Percentiles rank a stretch among this genome's conserved stretches.
Conservation (phyloP, 768 basidiomycete genomes). For the Leccinum barrowsii region DNA sequence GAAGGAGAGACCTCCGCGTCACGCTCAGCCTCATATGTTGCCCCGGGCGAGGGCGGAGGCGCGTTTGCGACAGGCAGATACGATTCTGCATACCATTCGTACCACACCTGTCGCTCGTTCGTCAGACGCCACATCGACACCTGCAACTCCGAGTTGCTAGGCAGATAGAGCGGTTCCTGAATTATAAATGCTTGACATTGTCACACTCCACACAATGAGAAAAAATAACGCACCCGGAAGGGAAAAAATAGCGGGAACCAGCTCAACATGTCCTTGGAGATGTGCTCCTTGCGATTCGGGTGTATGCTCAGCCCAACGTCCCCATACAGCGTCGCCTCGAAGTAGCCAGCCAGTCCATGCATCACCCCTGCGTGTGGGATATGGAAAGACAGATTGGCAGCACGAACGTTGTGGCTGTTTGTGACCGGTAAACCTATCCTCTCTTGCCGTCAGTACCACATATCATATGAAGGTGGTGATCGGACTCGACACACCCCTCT, state of each 20-base stretch:
- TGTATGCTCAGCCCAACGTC: slow-evolving; percentile 91
- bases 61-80: slow-evolving; percentile 65
- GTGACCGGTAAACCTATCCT: slow-evolving; percentile 77
- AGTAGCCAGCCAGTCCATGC: slow-evolving; percentile 96
- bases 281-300: slow-evolving; percentile 77
- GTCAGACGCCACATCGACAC: slow-evolving; percentile 95
- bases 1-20: background rate
- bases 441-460: slow-evolving; percentile 8
- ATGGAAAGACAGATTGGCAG: slow-evolving; percentile 81
- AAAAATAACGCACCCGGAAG: slow-evolving; percentile 59
- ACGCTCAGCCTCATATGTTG: background rate
- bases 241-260: slow-evolving; percentile 99
- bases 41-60: slow-evolving; percentile 6
- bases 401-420: slow-evolving; percentile 94
- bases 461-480: background rate
- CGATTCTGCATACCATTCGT: slow-evolving; percentile 97
- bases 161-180: slow-evolving; percentile 91
- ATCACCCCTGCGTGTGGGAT: slow-evolving; percentile 93
- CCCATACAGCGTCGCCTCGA: slow-evolving; percentile 91
- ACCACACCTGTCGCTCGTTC: slow-evolving; percentile 89
- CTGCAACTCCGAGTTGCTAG: slow-evolving; percentile 86
- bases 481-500: slow-evolving; percentile 46
- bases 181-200: background rate
- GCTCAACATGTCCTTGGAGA: slow-evolving; percentile 96
- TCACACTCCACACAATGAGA: background rate